Base-by-base conservation (phyloP, 371 early-diverging fungal species). In the Mortierella sp. region DNA sequence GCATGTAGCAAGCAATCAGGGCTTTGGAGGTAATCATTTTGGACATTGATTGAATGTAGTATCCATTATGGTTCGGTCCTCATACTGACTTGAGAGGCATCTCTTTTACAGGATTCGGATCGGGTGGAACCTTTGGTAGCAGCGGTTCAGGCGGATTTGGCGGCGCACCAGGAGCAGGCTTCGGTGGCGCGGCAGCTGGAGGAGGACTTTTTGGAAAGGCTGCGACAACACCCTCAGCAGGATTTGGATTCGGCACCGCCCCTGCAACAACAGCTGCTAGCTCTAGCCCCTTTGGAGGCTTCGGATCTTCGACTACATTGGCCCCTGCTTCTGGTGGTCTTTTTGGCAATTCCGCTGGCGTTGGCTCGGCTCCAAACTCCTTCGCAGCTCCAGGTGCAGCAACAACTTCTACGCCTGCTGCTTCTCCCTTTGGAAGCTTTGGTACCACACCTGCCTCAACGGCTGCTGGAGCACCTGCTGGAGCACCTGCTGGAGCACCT, bases 191-290 rank as follows among this genome's bases (percentile, higher is more conserved):
- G 16, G 60, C 74, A 0, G 57, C 64, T 48, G 68, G 64, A 12
- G 53, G 60, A 25, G 37, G 63, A 7, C 50, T 80, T 30, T 72
- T 76, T 69, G 81, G 75, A 45, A 47, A 66, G 26, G 70, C 80
- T 19, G 62, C 81, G 19, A 67, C 76, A 26, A 52, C 63, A 3
- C 43, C 73, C 14, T 21, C 55, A 1, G 26, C 63, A 1, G 52
- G 55, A 14, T 66, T 57, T 45, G 57, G 64, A 28, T 68, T 74
- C 46, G 61, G 69, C 62, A 28, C 66, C 3, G 45, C 66, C 30
- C 44, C 72, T 14, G 6, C 80, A 21, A 11, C 72, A 37, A 65
- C 67, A 19, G 51, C 72, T 1, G 28, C 60, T 43, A 21, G 44
- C n/a, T 18, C 56, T 37, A 45, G 55, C 6, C 43, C 67, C 46